These are phyloP conservation scores for Amanita rubescens DNA, from an alignment of 768 basidiomycete species.

Conservation along the genomic window DNA sequence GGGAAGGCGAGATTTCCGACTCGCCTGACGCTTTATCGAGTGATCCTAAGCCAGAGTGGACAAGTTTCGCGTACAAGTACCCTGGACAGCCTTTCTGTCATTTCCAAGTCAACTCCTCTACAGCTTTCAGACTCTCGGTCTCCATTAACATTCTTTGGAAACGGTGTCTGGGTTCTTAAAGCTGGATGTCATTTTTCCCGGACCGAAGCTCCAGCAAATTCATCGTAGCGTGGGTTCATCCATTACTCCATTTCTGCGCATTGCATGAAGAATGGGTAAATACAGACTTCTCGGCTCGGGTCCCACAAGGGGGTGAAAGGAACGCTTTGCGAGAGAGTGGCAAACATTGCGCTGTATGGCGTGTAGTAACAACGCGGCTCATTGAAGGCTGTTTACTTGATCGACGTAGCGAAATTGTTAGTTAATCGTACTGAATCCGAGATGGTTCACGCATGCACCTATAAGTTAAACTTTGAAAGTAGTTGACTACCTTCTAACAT, in stretches of 20 bases:
- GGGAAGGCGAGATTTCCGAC: background rate
- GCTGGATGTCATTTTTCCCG: background rate
- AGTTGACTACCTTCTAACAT: no score
- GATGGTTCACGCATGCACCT: no score
- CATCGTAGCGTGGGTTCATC: background rate
- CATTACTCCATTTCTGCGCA: no score
- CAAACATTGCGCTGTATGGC: no score
- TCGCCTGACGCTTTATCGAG: background rate
- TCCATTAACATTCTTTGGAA: background rate
- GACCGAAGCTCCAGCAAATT: background rate
- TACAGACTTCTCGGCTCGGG: no score
- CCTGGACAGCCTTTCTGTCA: background rate
- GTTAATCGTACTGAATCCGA: background rate
- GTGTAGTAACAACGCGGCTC: no score
- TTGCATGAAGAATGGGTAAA: no score
- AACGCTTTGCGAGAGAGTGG: no score
- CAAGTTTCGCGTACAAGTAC: background rate
- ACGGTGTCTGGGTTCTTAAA: slow-evolving; percentile 1
- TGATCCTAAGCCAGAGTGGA: background rate
- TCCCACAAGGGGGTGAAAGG: no score
- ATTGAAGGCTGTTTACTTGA: background rate
- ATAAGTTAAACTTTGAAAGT: no score
- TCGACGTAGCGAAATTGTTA: background rate
- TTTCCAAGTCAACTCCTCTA: background rate
- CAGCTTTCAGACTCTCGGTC: background rate